A percentile compares a stretch with the other conserved stretches of the same genome.
Conservation (phyloP, 805 yeast species). For the Pichia gijzeniarum region DNA sequence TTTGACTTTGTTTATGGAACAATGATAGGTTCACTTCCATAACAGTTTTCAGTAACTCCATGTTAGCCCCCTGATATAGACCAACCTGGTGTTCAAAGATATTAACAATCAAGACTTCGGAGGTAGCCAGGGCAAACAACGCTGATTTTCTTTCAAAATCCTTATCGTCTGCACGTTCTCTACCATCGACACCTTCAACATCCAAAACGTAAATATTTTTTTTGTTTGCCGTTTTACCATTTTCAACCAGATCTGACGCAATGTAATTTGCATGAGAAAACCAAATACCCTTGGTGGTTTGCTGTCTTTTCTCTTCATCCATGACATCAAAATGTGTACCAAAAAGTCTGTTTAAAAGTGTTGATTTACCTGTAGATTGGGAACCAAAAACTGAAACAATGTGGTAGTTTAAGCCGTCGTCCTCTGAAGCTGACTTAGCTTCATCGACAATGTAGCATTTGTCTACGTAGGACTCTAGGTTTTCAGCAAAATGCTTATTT, state of each 20-base stretch:
- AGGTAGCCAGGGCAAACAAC: conserved; percentile 84
- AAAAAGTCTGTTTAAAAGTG: conserved; percentile 78
- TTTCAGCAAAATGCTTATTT: conserved; percentile 43
- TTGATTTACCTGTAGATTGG: conserved; percentile 94
- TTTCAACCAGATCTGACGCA: conserved; percentile 13
- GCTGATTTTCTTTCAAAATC: conserved; percentile 98
- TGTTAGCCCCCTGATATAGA: conserved; percentile 93
- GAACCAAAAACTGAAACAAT: conserved; percentile 95
- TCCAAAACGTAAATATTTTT: conserved; percentile 70
- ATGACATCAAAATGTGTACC: conserved; percentile 87
- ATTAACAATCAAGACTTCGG: conserved; percentile 85
- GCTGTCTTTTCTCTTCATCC: conserved; percentile 82
- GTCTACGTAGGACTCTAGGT: conserved; percentile 28
- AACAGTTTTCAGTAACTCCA: conserved; percentile 92
- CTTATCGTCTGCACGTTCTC: conserved; percentile 97
- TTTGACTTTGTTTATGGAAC: conserved; percentile 56
- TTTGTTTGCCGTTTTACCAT: conserved; percentile 15
- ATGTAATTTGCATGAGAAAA: conserved; percentile 50
- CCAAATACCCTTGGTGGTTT: conserved; percentile 87
- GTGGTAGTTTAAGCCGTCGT: conserved; percentile 70
- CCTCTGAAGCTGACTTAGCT: conserved; percentile 15
- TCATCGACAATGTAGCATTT: conserved; percentile 18
- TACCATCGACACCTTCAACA: conserved; percentile 98
- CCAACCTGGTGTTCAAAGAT: conserved; percentile 98
- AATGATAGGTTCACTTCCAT: conserved; percentile 89